Base-by-base conservation (phyloP, 179 eudicot species). In the Dionaea muscipula region DNA sequence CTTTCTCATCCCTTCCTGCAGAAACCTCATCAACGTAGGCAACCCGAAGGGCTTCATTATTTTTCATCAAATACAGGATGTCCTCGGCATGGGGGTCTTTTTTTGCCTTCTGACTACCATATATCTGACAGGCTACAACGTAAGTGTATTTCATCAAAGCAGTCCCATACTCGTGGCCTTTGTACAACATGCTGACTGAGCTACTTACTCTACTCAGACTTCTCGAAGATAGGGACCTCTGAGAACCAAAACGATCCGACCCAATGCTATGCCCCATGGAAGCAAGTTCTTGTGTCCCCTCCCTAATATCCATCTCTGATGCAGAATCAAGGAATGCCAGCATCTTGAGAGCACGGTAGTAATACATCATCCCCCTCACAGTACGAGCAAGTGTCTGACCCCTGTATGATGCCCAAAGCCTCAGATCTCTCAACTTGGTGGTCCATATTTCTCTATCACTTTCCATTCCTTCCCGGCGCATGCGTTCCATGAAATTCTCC, bases 311-410 rank as follows among this genome's bases (percentile, higher is more conserved):
- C 84, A 89, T 76, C 75, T 89, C 96, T 23, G 88, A 85, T 52
- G 96, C 94, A 49, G 96, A 79, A 77, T 89, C 96, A 47, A 89
- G 85, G 74, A 82, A 89, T 51, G 96, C 94, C 67, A 85, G 68
- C 94, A 89, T 80, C 63, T 85, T 79, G 25, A 89, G 88, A 62
- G 94, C 94, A 38, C 86, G 83, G 63, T 85, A 81, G 67, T 89
- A 82, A 48, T 89, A 89, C 96, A 89, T 89, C 97, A 89, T 89
- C 53, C 96, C 96, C 72, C 96, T 85, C 13, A 85, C 88, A 2
- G 96, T 89, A 27, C 96, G 85, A 12, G 88, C 53, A 19, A 89
- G 93, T 45, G 96, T 89, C 76, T 89, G 96, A 37, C 96, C 94
- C 73, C 96, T 79, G 68, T 75, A 81, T 2, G 96, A 89, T 44